phyloP scores from a whole-genome alignment of 306 rosid genomes.

The Sophora flavescens region DNA sequence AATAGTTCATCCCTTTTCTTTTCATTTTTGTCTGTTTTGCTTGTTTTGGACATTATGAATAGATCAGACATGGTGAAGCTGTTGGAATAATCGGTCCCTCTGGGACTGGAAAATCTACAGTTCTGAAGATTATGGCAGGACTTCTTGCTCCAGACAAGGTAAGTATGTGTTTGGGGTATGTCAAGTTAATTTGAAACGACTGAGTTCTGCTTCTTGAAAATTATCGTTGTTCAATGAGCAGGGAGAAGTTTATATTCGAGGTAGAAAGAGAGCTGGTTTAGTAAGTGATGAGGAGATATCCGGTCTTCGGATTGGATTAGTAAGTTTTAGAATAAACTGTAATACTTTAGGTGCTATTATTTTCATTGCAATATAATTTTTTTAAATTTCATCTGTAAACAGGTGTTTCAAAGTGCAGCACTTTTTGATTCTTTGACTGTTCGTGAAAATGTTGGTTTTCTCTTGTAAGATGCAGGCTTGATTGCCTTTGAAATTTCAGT shows the following conservation, averaged over 20 bases:
- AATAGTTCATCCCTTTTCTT: not conserved
- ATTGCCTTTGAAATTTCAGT: conserved; percentile 38
- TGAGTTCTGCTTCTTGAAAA: conserved; percentile 26
- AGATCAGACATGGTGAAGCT: conserved; percentile 98
- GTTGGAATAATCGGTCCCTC: conserved; percentile 99
- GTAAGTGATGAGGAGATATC: conserved; percentile 88
- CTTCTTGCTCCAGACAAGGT: conserved; percentile 95
- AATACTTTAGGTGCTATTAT: conserved; percentile 1
- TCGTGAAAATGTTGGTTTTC: conserved; percentile 98
- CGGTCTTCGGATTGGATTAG: conserved; percentile 95
- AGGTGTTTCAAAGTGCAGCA: conserved; percentile 99
- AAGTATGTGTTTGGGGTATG: conserved; percentile 24
- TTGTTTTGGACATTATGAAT: conserved; percentile 34
- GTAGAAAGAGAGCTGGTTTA: conserved; percentile 85
- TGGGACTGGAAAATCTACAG: conserved; percentile 97
- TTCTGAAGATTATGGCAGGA: conserved; percentile 92
- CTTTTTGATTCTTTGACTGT: conserved; percentile 97
- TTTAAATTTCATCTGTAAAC: conserved; percentile 37
- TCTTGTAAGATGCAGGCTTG: conserved; percentile 72
- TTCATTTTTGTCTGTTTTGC: not conserved
- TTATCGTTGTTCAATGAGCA: conserved; percentile 49
- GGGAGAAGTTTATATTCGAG: conserved; percentile 96
- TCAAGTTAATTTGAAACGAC: conserved; percentile 27
- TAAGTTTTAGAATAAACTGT: conserved; percentile 50
- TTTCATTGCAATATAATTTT: conserved; percentile 15